Conservation (phyloP, 805 yeast genomes). For the Starmerella potacharoeniae region DNA sequence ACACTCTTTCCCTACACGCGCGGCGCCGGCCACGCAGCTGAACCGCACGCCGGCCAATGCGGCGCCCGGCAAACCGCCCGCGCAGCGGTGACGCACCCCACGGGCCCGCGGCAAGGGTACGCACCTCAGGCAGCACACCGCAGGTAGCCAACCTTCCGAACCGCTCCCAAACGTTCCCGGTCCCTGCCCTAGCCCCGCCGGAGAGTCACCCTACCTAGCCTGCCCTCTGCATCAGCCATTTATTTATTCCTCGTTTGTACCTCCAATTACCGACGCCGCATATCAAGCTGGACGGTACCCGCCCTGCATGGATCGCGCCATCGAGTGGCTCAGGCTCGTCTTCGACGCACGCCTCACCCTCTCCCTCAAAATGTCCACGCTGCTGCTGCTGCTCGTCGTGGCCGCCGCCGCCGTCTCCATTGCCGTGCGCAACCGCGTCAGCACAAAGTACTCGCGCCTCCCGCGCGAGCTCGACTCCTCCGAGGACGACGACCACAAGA, state of each 20-base stretch:
- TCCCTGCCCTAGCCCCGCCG: neutral
- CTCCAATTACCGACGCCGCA: neutral
- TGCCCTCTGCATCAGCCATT: neutral
- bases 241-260: neutral
- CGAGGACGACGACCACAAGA: conserved; percentile 28
- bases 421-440: conserved; percentile 48
- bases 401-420: conserved; percentile 34
- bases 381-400: conserved; percentile 22
- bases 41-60: neutral
- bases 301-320: neutral
- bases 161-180: neutral
- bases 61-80: neutral
- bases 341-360: conserved; percentile 11
- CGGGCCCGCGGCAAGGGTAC: neutral
- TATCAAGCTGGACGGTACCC: neutral
- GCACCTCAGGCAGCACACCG: too few species aligned
- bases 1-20: too few species aligned
- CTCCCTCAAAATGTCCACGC: conserved; percentile 17
- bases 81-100: neutral
- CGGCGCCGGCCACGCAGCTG: neutral
- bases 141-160: too few species aligned
- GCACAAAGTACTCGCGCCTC: conserved; percentile 51
- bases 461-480: conserved; percentile 32
- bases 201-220: too few species aligned
- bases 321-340: neutral